Conservation (phyloP, 2,329 filamentous ascomycete genomes). For the Nigrospora oryzae region DNA sequence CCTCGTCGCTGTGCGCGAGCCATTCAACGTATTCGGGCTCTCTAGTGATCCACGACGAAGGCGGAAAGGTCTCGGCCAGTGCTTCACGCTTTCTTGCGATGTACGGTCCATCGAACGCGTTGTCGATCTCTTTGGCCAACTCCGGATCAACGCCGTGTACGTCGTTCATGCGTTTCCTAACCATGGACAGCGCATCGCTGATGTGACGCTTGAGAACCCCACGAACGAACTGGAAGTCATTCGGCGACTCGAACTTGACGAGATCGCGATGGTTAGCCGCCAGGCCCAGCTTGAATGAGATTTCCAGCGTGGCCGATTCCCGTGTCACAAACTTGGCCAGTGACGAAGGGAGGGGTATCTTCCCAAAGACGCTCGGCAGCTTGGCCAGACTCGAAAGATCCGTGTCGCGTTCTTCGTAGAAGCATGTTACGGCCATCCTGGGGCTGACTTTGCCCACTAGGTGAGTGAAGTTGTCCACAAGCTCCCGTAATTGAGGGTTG, state of each 20-base stretch:
- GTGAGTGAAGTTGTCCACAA: conserved; percentile 29
- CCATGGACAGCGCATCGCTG: conserved; percentile 22
- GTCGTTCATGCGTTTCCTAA: conserved; percentile 27
- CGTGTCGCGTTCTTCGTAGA: conserved; percentile 30
- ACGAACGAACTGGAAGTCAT: conserved; percentile 23
- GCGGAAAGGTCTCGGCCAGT: conserved; percentile 18
- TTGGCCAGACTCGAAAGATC: conserved; percentile 26
- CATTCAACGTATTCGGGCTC: conserved; percentile 26
- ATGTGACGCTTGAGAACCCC: conserved; percentile 27
- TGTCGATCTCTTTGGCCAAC: conserved; percentile 21
- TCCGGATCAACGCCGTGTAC: conserved; percentile 25
- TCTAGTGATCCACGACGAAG: conserved; percentile 27
- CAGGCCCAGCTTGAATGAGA: conserved; percentile 24
- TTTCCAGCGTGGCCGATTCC: conserved; percentile 29
- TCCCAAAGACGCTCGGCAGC: conserved; percentile 19
- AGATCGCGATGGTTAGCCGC: conserved; percentile 28
- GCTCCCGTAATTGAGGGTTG: conserved; percentile 26
- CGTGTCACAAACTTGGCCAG: conserved; percentile 28
- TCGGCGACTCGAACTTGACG: conserved; percentile 26
- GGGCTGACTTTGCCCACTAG: conserved; percentile 23
- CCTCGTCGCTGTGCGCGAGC: conserved; percentile 14
- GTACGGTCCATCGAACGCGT: conserved; percentile 22
- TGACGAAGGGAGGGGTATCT: conserved; percentile 20
- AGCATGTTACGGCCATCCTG: conserved; percentile 27
- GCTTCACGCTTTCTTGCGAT: conserved; percentile 23